Evolutionary conservation across 192 early-diverging fungal species (phyloP).

Genomic region (Rhizophagus sp.): DNA sequence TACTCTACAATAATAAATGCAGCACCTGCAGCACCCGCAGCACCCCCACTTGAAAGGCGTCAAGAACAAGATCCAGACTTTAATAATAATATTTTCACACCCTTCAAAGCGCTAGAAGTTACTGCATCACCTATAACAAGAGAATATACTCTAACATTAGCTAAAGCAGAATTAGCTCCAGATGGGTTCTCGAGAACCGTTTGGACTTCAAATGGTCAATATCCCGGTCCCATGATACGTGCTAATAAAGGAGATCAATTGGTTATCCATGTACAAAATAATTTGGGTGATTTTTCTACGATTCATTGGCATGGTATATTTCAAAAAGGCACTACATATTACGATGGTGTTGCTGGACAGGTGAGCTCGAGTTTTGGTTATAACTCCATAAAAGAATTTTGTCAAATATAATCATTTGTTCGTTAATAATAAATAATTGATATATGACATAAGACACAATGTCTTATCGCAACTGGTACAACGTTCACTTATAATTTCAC

Average conservation of each 20-base stretch:
- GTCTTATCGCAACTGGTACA: slow-evolving; percentile 32
- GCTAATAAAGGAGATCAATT: neutral
- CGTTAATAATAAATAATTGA: too few species aligned
- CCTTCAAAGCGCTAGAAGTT: neutral
- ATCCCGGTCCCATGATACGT: neutral
- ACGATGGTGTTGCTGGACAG: slow-evolving; percentile 68
- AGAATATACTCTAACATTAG: neutral
- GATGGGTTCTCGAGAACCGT: neutral
- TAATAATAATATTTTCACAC: neutral
- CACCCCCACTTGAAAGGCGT: neutral
- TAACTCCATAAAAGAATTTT: too few species aligned
- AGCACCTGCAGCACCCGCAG: too few species aligned
- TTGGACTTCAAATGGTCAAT: neutral
- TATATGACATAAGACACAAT: slow-evolving; percentile 56
- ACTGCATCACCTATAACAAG: neutral
- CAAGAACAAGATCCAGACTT: neutral
- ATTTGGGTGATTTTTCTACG: neutral
- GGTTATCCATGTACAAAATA: neutral
- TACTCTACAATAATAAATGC: neutral
- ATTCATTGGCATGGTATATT: slow-evolving; percentile 77
- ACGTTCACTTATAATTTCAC: neutral
- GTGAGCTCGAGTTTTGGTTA: neutral
- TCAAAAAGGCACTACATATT: slow-evolving; percentile 69
- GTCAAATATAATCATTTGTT: too few species aligned
- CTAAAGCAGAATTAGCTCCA: neutral